Conservation (phyloP, 2,329 filamentous ascomycete species). For the Alternaria arborescens region DNA sequence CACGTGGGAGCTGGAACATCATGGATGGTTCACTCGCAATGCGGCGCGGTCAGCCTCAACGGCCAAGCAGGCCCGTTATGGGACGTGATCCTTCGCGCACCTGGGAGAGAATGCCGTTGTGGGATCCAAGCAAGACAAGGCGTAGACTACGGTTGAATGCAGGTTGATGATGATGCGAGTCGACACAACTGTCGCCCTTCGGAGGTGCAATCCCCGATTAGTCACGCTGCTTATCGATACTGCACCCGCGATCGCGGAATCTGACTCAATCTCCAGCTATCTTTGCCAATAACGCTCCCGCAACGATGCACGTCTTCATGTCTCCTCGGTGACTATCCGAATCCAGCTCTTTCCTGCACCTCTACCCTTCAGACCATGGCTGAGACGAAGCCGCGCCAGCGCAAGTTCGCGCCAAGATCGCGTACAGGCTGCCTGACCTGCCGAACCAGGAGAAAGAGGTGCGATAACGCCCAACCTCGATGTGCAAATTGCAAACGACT, state of each 20-base stretch:
- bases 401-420: slow-evolving; percentile 49
- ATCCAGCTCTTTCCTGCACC: background rate
- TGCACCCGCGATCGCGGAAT: slow-evolving; percentile 4
- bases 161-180: background rate
- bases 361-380: slow-evolving; percentile 36
- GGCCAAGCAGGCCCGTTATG: slow-evolving; percentile 6
- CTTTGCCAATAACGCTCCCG: slow-evolving; percentile 11
- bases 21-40: slow-evolving; percentile 7
- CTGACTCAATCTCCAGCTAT: slow-evolving; percentile 18
- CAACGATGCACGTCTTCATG: slow-evolving; percentile 19
- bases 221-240: slow-evolving; percentile 18
- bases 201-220: slow-evolving; percentile 13
- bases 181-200: background rate
- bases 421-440: slow-evolving; percentile 49
- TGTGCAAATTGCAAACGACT: slow-evolving; percentile 48
- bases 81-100: slow-evolving; percentile 8
- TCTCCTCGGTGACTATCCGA: slow-evolving; percentile 25
- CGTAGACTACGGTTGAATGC: background rate
- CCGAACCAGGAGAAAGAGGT: slow-evolving; percentile 46
- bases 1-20: slow-evolving; percentile 14
- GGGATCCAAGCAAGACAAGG: background rate
- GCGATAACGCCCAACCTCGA: slow-evolving; percentile 45
- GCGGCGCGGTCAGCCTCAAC: slow-evolving; percentile 3
- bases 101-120: background rate
- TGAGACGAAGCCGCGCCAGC: slow-evolving; percentile 44